These are phyloP conservation scores for Pseudogymnoascus sp. DNA, from an alignment of 2,329 filamentous ascomycete species.

Conservation along the genomic window DNA sequence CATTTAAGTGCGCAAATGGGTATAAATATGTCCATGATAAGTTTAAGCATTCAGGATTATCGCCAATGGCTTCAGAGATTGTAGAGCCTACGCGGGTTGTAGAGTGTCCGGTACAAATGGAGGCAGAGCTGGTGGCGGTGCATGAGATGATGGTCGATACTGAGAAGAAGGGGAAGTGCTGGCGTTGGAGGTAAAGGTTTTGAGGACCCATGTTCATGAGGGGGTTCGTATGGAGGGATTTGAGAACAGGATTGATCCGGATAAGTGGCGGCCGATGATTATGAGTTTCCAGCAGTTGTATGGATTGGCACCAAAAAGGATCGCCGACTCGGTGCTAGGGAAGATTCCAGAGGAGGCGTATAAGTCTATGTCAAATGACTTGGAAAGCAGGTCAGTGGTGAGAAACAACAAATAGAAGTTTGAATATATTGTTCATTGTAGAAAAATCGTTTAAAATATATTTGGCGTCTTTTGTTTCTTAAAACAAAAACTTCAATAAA, in stretches of 20 bases:
- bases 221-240: constrained; percentile 29
- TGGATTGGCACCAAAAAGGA: constrained; percentile 27
- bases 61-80: constrained; percentile 27
- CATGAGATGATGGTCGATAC: constrained; percentile 29
- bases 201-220: constrained; percentile 29
- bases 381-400: background rate
- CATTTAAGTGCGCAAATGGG: constrained; percentile 23
- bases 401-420: background rate
- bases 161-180: constrained; percentile 22
- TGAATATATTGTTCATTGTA: background rate
- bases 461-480: background rate
- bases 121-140: constrained; percentile 29
- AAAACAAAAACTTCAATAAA: too few species aligned
- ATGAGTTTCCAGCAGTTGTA: constrained; percentile 38
- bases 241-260: constrained; percentile 33
- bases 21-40: constrained; percentile 34
- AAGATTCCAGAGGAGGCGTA: constrained; percentile 29
- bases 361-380: constrained; percentile 12
- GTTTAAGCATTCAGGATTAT: constrained; percentile 28
- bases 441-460: background rate
- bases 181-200: constrained; percentile 30
- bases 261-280: constrained; percentile 36
- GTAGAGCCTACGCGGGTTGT: constrained; percentile 29
- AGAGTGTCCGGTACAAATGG: constrained; percentile 37
- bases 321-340: constrained; percentile 18